Evolutionary conservation across 768 basidiomycete species (phyloP).

Genomic region (Suillus cothurnatus): DNA sequence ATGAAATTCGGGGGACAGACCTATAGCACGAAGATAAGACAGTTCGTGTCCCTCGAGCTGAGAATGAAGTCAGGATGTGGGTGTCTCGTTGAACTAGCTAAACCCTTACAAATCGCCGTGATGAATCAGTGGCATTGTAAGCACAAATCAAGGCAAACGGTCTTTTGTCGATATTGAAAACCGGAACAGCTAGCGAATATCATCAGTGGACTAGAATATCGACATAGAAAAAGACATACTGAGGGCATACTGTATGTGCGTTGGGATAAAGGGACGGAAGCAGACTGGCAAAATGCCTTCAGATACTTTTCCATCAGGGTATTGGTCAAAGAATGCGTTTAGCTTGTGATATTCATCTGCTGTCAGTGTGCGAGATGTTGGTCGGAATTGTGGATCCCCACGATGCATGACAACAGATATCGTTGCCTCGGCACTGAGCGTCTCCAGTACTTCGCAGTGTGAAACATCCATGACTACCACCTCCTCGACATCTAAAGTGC

Average conservation of each 20-base stretch:
- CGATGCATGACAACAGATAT: slow-evolving; percentile 73
- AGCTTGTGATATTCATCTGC: slow-evolving; percentile 75
- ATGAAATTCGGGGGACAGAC: slow-evolving; percentile 34
- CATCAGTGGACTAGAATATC: slow-evolving; percentile 10
- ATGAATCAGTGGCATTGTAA: slow-evolving; percentile 82
- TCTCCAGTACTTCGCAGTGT: slow-evolving; percentile 85
- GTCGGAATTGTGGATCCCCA: slow-evolving; percentile 56
- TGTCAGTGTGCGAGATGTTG: slow-evolving; percentile 57
- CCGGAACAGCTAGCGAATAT: slow-evolving; percentile 64
- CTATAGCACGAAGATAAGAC: slow-evolving; percentile 90
- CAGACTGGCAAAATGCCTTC: slow-evolving; percentile 86
- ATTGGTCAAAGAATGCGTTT: slow-evolving; percentile 73
- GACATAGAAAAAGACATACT: slow-evolving; percentile 49
- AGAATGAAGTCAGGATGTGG: slow-evolving; percentile 15
- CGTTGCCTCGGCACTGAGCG: slow-evolving; percentile 57
- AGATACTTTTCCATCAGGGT: slow-evolving; percentile 85
- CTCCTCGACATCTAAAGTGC: slow-evolving; percentile 90
- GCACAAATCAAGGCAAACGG: slow-evolving; percentile 91
- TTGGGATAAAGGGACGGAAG: slow-evolving; percentile 80
- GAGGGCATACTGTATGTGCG: slow-evolving; percentile 83
- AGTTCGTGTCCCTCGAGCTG: slow-evolving; percentile 88
- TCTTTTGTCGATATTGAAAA: slow-evolving; percentile 90
- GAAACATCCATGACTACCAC: slow-evolving; percentile 92
- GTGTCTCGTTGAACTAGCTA: neutral
- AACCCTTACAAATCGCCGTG: slow-evolving; percentile 72